These are phyloP conservation scores for Skeletonema costatum DNA, from an alignment of 108 stramenopile species.

Conservation along the genomic window DNA sequence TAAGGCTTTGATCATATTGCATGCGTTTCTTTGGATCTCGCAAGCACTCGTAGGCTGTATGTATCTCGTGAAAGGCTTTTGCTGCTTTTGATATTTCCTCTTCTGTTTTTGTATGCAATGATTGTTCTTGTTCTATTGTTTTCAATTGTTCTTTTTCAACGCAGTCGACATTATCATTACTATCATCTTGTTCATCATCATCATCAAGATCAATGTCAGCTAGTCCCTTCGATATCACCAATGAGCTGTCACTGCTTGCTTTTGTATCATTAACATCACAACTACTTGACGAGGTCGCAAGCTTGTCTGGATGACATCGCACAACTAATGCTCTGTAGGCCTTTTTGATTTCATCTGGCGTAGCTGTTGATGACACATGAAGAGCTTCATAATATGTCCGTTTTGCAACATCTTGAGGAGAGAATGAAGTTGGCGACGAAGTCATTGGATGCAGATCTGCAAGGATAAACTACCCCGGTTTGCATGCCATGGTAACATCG, in stretches of 20 bases:
- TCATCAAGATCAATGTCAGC: conserved; percentile 37
- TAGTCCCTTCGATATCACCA: background rate
- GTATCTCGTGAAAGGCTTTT: conserved; percentile 59
- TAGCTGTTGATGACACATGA: conserved; percentile 60
- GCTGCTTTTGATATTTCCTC: conserved; percentile 4
- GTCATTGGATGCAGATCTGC: background rate
- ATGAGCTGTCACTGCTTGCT: background rate
- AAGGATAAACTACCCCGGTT: background rate
- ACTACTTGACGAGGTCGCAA: background rate
- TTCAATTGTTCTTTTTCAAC: background rate
- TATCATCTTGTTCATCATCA: conserved; percentile 19
- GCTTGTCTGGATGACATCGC: conserved; percentile 72
- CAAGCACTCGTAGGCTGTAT: conserved; percentile 69
- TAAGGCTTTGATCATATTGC: conserved; percentile 61
- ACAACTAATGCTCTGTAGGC: conserved; percentile 66
- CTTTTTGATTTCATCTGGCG: conserved; percentile 70
- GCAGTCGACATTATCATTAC: background rate
- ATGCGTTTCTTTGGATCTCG: conserved; percentile 51
- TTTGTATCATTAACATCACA: background rate
- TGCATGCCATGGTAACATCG: too few species aligned
- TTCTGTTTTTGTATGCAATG: conserved; percentile 8
- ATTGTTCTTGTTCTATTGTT: conserved; percentile 3
- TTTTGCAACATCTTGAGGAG: background rate
- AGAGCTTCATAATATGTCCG: conserved; percentile 77
- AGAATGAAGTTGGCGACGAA: background rate